Percentiles rank a stretch among this genome's conserved stretches.
Conservation (phyloP, 495 filamentous ascomycete species). For the Penicillium crystallinum region DNA sequence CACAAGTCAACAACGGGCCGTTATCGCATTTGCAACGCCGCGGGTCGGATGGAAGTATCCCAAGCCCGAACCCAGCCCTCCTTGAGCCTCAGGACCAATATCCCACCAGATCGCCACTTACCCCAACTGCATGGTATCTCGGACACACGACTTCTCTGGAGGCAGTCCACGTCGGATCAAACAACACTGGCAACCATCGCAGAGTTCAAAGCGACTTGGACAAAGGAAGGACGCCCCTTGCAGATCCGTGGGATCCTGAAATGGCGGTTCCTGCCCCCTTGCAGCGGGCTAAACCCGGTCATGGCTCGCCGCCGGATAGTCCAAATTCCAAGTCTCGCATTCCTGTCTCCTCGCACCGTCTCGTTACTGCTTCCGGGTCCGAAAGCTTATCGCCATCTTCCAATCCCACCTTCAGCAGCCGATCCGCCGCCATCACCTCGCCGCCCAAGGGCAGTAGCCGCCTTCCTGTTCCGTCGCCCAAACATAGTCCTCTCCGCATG, state of each 20-base stretch:
- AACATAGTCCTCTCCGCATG: conserved; percentile 28
- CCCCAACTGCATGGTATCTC: conserved; percentile 54
- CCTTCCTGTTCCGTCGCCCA: conserved; percentile 39
- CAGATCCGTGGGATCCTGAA: conserved; percentile 27
- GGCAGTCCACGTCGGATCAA: conserved; percentile 35
- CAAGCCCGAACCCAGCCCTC: conserved; percentile 48
- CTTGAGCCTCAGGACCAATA: conserved; percentile 38
- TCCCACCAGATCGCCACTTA: conserved; percentile 40
- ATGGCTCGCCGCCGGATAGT: conserved; percentile 28
- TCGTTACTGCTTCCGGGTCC: conserved; percentile 43
- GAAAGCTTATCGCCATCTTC: conserved; percentile 40
- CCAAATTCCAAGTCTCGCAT: conserved; percentile 54
- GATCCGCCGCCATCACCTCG: conserved; percentile 27
- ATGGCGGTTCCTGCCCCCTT: conserved; percentile 40
- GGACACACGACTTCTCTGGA: conserved; percentile 45
- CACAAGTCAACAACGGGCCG: conserved; percentile 33
- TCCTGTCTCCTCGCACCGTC: conserved; percentile 48
- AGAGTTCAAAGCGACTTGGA: conserved; percentile 45
- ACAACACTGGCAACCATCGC: conserved; percentile 34
- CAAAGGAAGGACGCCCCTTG: conserved; percentile 21
- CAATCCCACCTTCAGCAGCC: conserved; percentile 39
- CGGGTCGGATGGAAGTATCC: conserved; percentile 51
- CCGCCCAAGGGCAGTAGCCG: conserved; percentile 43
- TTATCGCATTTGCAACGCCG: conserved; percentile 38
- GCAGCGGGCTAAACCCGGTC: conserved; percentile 22